Base-by-base conservation (phyloP, 495 filamentous ascomycete genomes). In the Tetracladium setigerum region DNA sequence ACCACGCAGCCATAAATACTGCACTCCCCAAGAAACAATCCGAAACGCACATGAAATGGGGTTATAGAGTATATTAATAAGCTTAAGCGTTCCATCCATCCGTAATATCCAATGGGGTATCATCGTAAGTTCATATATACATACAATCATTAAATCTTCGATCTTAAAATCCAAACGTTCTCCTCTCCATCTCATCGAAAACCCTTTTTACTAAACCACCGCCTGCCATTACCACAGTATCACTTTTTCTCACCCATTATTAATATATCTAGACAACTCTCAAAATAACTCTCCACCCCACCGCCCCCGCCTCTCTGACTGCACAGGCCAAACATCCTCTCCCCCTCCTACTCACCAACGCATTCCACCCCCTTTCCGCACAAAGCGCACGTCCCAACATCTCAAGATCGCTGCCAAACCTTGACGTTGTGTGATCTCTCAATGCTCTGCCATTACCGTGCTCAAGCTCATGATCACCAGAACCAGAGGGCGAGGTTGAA, bases 331-430 rank as follows among this genome's bases (percentile, higher is more conserved):
- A 52, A 57, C 84, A 87, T 0, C 75, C 79, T 52, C 79, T 68
- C 40, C 78, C 74, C 37, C 70, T 70, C 24, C 83, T 66, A 41
- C 81, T 81, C 49, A 89, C 76, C 40, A 89, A 52, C 13, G 82
- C 83, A 59, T 86, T 78, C 63, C 74, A 75, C 2, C 83, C 84
- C 50, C 71, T 76, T 48, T 83, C 74, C 2, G 83, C 77, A 55
- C 84, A 89, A 61, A 84, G 73, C 2, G 83, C 82, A 24, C 83
- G 69, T 7, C 72, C 81, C 33, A 87, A 70, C 2, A 84, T 74
- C 63, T 85, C 82, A 47, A 76, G 70, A 39, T 77, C 73, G 24
- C 67, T 72, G 8, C 74, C 68, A 53, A 64, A 78, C 59, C 64
- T 78, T 54, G 62, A 68, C 62, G 34, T 10, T 16, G 13, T 36